Percentiles rank a stretch among this genome's conserved stretches.
phyloP scores from a whole-genome alignment of 768 basidiomycete genomes.

The Boletus reticulatus region DNA sequence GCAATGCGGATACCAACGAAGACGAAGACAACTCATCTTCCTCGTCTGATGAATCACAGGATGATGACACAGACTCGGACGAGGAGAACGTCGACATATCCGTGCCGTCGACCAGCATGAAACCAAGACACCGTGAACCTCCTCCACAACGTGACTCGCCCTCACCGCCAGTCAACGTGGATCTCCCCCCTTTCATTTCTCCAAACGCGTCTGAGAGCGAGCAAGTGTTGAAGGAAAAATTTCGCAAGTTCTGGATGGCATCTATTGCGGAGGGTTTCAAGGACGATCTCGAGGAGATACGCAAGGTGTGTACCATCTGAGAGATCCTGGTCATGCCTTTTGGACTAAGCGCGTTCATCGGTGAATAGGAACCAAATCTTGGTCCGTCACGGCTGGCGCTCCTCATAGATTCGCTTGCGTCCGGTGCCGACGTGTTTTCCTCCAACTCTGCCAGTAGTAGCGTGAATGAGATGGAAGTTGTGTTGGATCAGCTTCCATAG shows the following conservation, averaged over 20 bases:
- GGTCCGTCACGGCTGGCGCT: slow-evolving; percentile 65
- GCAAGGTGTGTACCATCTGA: slow-evolving; percentile 52
- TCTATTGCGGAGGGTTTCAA: slow-evolving; percentile 79
- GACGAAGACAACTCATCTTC: slow-evolving; percentile 14
- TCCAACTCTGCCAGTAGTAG: slow-evolving; percentile 35
- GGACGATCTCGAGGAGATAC: slow-evolving; percentile 80
- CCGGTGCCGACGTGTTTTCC: slow-evolving; percentile 72
- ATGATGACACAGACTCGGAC: neutral
- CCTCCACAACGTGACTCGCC: slow-evolving; percentile 21
- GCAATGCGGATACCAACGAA: slow-evolving; percentile 1
- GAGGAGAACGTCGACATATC: slow-evolving; percentile 3
- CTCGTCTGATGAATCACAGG: slow-evolving; percentile 15
- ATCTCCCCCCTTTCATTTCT: slow-evolving; percentile 60
- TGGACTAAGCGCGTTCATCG: neutral
- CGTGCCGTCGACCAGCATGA: neutral
- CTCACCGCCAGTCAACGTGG: slow-evolving; percentile 19
- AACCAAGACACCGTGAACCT: neutral
- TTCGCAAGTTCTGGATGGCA: slow-evolving; percentile 86
- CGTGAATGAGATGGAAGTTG: slow-evolving; percentile 75
- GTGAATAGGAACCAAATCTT: slow-evolving; percentile 59
- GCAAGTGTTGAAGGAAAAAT: slow-evolving; percentile 57
- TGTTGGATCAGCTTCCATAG: slow-evolving; percentile 42
- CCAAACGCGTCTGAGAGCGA: slow-evolving; percentile 42
- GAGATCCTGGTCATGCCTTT: neutral
- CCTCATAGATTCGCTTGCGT: slow-evolving; percentile 79